Evolutionary conservation across 306 rosid species (phyloP).

Genomic region (Ormosia emarginata): DNA sequence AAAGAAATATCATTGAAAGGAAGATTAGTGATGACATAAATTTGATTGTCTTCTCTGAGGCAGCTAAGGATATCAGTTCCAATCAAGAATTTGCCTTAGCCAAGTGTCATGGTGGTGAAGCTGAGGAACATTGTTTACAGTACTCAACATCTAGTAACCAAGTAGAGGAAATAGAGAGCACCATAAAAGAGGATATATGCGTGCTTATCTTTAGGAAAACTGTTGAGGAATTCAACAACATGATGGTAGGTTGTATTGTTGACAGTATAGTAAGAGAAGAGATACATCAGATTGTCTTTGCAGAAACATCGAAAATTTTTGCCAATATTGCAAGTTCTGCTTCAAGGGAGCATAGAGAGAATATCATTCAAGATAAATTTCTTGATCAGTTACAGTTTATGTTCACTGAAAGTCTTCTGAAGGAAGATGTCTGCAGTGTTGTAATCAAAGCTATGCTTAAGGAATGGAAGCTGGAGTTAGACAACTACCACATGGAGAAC

Average conservation of each 20-base stretch:
- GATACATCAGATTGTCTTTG: conserved; percentile 25
- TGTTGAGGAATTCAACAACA: conserved; percentile 36
- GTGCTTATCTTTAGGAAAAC: conserved; percentile 30
- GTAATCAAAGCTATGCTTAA: conserved; percentile 37
- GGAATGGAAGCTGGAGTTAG: conserved; percentile 48
- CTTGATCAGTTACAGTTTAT: background rate
- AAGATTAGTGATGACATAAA: conserved; percentile 43
- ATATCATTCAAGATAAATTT: background rate
- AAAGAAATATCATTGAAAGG: conserved; percentile 34
- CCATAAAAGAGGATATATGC: conserved; percentile 39
- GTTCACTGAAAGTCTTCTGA: conserved; percentile 21
- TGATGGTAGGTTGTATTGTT: conserved; percentile 17
- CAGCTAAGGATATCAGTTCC: conserved; percentile 22
- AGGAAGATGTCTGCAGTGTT: conserved; percentile 47
- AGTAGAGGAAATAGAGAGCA: conserved; percentile 20
- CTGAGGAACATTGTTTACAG: background rate
- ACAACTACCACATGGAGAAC: conserved; percentile 28
- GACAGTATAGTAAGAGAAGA: conserved; percentile 35
- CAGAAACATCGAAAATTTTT: conserved; percentile 36
- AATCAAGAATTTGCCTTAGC: conserved; percentile 7
- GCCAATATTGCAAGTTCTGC: conserved; percentile 2
- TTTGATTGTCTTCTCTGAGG: conserved; percentile 32
- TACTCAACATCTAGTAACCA: background rate
- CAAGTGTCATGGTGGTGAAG: background rate
- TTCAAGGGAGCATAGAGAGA: conserved; percentile 18